Evolutionary conservation across 1,284 basidiomycete species (phyloP), one percentile per base, ranked within the genome.

Genomic region (Afroboletus lepidellus): DNA sequence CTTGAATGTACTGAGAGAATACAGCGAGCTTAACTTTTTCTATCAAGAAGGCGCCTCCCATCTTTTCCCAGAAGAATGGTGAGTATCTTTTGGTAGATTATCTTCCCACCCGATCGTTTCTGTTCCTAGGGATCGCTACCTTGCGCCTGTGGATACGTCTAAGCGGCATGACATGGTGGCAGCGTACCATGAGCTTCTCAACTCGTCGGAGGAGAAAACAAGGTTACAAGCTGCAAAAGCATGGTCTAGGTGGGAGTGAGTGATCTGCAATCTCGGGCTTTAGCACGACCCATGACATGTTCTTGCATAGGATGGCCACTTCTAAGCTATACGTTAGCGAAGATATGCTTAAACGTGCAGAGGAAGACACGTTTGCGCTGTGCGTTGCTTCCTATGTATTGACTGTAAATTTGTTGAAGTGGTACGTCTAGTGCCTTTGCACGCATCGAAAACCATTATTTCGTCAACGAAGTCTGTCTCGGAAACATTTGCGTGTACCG

Each of bases 371-470:
- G 51, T 94, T 85, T 73, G 87, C 88, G 27, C 85, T 83, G 91
- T 91, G 62, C 51, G 80, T 74, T 27, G 25, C 24, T 46, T 50
- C 20, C 36, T 44, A 21, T 46, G 20, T 34, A 18, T 45, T 15
- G 5, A 27, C 46, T 39, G 25, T 45, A 8, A 27, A 16, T 18
- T 39, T 37, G 9, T 52, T 58, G 34, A 65, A 30, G 11, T 41
- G n/a, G 13, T 34, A 37, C 39, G 12, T 23, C 32, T 57, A 92
- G 89, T 62, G 88, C 91, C 3, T 95, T 94, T 68, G 92, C 94
- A 5, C 75, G 86, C 41, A 95, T 97, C 55, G 94, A 97, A 73
- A 92, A 92, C 63, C 94, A 97, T 66, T 98, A 90, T 70, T 96
- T 97, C 64, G 75, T 92, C 46, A 90, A 92, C 62, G 79, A 80